Base-by-base conservation (phyloP, 2,329 filamentous ascomycete genomes). In the Aspergillus uvarum region DNA sequence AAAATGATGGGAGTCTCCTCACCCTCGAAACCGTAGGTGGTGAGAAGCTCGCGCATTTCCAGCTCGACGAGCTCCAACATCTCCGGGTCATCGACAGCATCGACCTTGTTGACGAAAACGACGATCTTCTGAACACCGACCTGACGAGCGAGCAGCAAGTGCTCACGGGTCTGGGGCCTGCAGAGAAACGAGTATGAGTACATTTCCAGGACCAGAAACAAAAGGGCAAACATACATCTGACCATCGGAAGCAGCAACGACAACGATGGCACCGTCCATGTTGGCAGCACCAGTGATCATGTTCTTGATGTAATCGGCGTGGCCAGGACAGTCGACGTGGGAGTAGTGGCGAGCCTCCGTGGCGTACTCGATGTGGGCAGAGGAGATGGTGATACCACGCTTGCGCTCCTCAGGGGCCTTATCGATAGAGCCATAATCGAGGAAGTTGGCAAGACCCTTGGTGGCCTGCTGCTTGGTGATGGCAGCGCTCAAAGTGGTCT, bases 281-380 rank as follows among this genome's bases (percentile, higher is more conserved):
- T 92, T 96, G 73, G 96, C 94, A 65, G 95, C 93, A 88, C 95
- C 95, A 69, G 95, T 99, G 80, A 99, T 99, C 95, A 99, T 99
- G 89, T 99, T 99, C 88, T 99, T 99, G 85, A 99, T 98, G 86
- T 99, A 99, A 92, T 99, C 95, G 81, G 95, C 95, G 89, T 99
- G 95, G 81, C 95, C 95, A 61, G 95, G 95, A 82, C 95, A 99
- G 87, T 99, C 95, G 83, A 99, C 95, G 87, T 99, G 95, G 73
- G 95, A 95, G 83, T 99, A 99, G 84, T 99, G 95, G 75, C 95
- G 89, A 76, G 84, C 85, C 0, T 96, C 91, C 78, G 95, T 99
- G 71, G 91, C 82, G 85, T 98, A 99, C 84, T 99, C 95, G 82
- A 99, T 96, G 82, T 99, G 95, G 68, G 95, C 92, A 58, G 95